Evolutionary conservation across 2,329 filamentous ascomycete genomes (phyloP), one percentile per base, ranked within the genome.

Genomic region (Westerdykella ornata): DNA sequence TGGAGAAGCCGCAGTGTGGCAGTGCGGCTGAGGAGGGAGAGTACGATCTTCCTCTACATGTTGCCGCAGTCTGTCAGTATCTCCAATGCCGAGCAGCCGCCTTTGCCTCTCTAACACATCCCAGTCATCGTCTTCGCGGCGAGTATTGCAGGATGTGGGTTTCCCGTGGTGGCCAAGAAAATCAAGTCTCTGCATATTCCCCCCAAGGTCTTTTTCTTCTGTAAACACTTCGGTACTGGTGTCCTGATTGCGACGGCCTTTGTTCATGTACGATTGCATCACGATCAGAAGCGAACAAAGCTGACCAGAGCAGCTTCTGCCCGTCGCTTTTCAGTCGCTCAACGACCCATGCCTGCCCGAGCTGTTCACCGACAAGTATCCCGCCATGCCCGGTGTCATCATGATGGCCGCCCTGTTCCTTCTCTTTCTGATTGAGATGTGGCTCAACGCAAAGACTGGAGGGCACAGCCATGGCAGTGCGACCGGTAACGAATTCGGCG

Each of bases 191-290:
- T 81, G 54, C 78, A 75, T 60, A 74, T 80, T 7, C 75, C 76
- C 0, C 66, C 73, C 1, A 73, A 70, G 48, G 56, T 77, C 22
- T 80, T 81, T 61, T 81, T 81, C 56, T 73, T 76, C 41, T 80
- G 76, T 63, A 81, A 81, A 51, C 77, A 81, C 53, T 67, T 67
- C 39, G 64, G 86, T 57, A 92, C 86, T 1, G 86, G 86, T 44
- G 87, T 92, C 15, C 72, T 92, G n/a, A 82, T 92, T 47, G 85
- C 87, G 9, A 92, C 86, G 1, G 85, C 86, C 41, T 92, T 92
- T 57, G 85, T 90, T 18, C 85, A 90, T 67, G 63, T 67, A 49
- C 41, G 62, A 35, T 14, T 15, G 14, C 16, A 19, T 16, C 6
- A 22, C n/a, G 16, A 2, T 33, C 9, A 7, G 30, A 6, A 9